Evolutionary conservation across 2,329 filamentous ascomycete species (phyloP), one percentile per base, ranked within the genome.

Genomic region (Domatiomyces catenatus): DNA sequence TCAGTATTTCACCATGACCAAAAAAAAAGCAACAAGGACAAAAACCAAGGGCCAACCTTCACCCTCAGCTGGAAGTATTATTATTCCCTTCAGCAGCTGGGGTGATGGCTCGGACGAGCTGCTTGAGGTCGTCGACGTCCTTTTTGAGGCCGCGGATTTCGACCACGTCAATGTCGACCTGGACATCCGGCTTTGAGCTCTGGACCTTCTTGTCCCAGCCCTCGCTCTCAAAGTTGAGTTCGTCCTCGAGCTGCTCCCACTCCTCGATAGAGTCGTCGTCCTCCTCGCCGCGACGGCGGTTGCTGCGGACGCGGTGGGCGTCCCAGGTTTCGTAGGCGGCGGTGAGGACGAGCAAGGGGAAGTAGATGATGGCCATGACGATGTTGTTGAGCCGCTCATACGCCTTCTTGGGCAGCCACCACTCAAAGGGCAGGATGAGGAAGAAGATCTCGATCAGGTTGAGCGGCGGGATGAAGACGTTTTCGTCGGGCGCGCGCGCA

Each of bases 381-480:
- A 79, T 74, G 65, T 96, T 86, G 66, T 98, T 98, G 50, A 96
- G 69, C 32, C 76, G 75, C 58, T 89, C 83, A 64, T 96, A 98
- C 1, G 67, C 67, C 5, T 71, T 61, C 54, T 79, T 77, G n/a
- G 78, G 70, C 73, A 98, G 75, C 92, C 90, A 98, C 92, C 92
- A 98, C 71, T 96, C 92, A 49, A 94, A 82, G 0, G 86, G 86
- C 0, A 93, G 62, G 42, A 84, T 77, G 2, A 95, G 76, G 54
- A 78, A 71, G 54, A 94, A 73, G 17, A 96, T 81, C 65, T 98
- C 92, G 53, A 98, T 77, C 1, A 98, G 75, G 65, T 98, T 98
- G 68, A 98, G 85, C 0, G 92, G 92, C 0, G 92, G 82, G 61
- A 98, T 94, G 68, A 92, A 98, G 50, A 98, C 92, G 59, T 98